A percentile compares a stretch with the other conserved stretches of the same genome.
These are phyloP conservation scores for Noccaea caerulescens DNA, from an alignment of 345 rosid species.

Conservation along the genomic window DNA sequence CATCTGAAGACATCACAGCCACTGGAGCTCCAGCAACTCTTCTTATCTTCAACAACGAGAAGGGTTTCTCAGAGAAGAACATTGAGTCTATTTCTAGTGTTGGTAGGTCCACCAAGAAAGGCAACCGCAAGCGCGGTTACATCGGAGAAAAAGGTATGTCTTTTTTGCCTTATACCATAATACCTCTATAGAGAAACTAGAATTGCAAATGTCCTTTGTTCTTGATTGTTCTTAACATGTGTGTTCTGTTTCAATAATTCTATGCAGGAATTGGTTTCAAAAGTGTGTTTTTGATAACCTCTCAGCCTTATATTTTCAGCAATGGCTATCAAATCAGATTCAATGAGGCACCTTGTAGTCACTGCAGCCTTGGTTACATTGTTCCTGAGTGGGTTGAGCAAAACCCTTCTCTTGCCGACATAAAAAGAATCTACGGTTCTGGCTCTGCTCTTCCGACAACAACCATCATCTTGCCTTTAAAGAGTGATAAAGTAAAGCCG, in stretches of 20 bases:
- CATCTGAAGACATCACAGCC: constrained; percentile 66
- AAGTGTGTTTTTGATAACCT: constrained; percentile 66
- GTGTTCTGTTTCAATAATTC: background rate
- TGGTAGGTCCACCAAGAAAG: constrained; percentile 75
- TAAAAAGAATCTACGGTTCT: constrained; percentile 57
- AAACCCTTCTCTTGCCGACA: constrained; percentile 51
- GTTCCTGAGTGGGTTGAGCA: constrained; percentile 86
- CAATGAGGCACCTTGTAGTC: constrained; percentile 63
- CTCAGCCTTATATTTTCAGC: constrained; percentile 64
- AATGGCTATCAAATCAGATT: constrained; percentile 74
- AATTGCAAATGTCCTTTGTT: background rate
- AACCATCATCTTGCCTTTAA: constrained; percentile 63
- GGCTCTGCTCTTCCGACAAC: constrained; percentile 59
- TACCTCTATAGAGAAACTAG: too few species aligned
- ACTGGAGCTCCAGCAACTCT: constrained; percentile 73
- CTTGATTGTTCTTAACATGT: background rate
- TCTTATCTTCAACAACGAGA: constrained; percentile 71
- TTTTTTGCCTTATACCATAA: background rate
- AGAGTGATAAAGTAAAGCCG: constrained; percentile 61
- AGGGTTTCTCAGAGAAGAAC: constrained; percentile 60
- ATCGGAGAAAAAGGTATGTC: constrained; percentile 80
- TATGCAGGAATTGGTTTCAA: constrained; percentile 70
- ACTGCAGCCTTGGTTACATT: constrained; percentile 67
- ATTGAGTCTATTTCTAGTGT: constrained; percentile 72
- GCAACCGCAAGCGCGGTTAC: constrained; percentile 62